phyloP scores from a whole-genome alignment of 345 rosid genomes.

The Eucalyptus erythrocorys region DNA sequence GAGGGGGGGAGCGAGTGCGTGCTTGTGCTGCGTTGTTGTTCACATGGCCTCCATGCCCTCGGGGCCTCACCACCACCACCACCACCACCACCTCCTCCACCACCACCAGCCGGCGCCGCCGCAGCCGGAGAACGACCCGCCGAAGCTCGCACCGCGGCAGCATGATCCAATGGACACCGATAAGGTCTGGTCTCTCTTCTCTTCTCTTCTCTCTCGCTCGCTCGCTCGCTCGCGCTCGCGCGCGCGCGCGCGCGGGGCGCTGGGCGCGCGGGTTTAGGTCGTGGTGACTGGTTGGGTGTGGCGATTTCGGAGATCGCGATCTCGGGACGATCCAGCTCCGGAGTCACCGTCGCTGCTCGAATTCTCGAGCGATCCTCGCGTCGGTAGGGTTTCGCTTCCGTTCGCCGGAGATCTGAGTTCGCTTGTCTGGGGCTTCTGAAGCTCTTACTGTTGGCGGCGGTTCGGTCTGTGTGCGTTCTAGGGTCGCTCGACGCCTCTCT shows the following conservation, averaged over 20 bases:
- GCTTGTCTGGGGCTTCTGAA: background rate
- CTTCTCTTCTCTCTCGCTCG: background rate
- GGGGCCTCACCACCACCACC: slow-evolving; percentile 1
- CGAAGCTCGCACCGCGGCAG: background rate
- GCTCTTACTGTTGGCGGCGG: background rate
- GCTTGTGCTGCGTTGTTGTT: background rate
- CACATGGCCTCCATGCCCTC: background rate
- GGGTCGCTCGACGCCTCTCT: background rate
- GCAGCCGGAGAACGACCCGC: background rate
- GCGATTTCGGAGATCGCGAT: background rate
- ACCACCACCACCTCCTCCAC: background rate
- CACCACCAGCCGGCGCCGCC: background rate
- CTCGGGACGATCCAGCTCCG: background rate
- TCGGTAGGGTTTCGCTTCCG: background rate
- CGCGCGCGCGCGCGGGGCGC: background rate
- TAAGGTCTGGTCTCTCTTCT: slow-evolving; percentile 12
- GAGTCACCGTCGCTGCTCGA: background rate
- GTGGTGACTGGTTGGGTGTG: background rate
- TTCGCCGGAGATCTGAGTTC: background rate
- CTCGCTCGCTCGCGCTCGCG: no score
- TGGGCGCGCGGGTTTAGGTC: background rate
- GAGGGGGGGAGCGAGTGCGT: background rate
- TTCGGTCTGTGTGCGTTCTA: background rate
- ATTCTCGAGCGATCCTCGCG: background rate
- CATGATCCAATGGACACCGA: slow-evolving; percentile 21